These are phyloP conservation scores for Glutinoglossum americanum DNA, from an alignment of 495 filamentous ascomycete genomes.

Conservation along the genomic window DNA sequence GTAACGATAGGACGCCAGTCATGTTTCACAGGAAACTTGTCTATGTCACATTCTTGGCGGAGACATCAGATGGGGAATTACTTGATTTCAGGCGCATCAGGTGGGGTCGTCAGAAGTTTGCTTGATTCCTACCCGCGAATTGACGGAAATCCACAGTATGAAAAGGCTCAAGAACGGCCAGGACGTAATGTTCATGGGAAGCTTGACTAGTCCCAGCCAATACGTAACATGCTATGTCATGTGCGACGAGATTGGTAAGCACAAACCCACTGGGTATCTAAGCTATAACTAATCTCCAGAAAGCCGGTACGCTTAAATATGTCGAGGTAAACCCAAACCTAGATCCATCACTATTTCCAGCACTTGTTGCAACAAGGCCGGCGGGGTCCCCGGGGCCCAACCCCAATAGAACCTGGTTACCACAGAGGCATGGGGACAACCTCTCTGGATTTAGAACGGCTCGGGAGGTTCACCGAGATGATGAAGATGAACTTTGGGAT, in stretches of 20 bases:
- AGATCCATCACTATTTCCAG: slow-evolving; percentile 31
- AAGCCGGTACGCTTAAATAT: slow-evolving; percentile 52
- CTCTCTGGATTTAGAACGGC: not conserved
- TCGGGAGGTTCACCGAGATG: slow-evolving; percentile 4
- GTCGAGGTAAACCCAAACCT: slow-evolving; percentile 41
- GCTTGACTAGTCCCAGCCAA: slow-evolving; percentile 33
- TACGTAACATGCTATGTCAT: slow-evolving; percentile 49
- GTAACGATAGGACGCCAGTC: slow-evolving; percentile 41
- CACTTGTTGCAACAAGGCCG: not conserved
- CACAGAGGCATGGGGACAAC: slow-evolving; percentile 3
- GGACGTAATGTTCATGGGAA: slow-evolving; percentile 37
- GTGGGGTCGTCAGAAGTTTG: slow-evolving; percentile 15
- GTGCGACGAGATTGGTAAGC: slow-evolving; percentile 68
- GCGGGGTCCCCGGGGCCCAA: not conserved
- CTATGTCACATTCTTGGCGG: slow-evolving; percentile 51
- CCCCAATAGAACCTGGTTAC: not conserved
- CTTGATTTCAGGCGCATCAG: slow-evolving; percentile 58
- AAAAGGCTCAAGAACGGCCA: slow-evolving; percentile 40
- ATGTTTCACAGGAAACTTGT: slow-evolving; percentile 40
- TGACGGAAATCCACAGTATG: slow-evolving; percentile 26
- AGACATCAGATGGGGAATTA: slow-evolving; percentile 51
- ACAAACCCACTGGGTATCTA: slow-evolving; percentile 1
- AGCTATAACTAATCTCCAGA: not conserved
- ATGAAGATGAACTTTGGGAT: slow-evolving; percentile 30
- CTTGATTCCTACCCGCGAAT: not conserved